Conservation (phyloP, 2,329 filamentous ascomycete genomes). For the Fusarium coicis region DNA sequence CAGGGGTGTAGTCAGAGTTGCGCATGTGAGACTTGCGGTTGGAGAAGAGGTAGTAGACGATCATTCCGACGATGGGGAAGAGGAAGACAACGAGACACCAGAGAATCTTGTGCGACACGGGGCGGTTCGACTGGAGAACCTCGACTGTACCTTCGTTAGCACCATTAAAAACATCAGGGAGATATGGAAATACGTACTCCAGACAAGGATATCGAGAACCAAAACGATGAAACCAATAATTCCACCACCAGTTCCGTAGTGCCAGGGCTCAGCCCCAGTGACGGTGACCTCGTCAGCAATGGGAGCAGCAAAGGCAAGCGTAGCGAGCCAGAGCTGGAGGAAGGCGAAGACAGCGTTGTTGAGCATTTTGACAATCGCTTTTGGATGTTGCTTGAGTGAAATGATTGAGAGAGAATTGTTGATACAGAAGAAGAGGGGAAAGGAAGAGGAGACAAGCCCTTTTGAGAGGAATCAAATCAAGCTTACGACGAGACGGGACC, state of each 20-base stretch:
- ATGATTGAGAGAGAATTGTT: not conserved
- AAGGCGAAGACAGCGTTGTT: slow-evolving; percentile 30
- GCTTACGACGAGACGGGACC: slow-evolving; percentile 11
- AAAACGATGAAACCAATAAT: slow-evolving; percentile 70
- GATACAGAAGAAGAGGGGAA: not conserved
- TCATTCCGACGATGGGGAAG: slow-evolving; percentile 70
- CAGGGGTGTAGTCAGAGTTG: slow-evolving; percentile 64
- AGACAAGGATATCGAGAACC: slow-evolving; percentile 71
- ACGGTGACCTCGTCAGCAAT: slow-evolving; percentile 45
- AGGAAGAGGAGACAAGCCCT: not conserved
- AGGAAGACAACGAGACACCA: slow-evolving; percentile 73
- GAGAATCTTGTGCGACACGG: slow-evolving; percentile 66
- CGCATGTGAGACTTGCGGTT: slow-evolving; percentile 67
- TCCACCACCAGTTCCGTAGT: slow-evolving; percentile 70
- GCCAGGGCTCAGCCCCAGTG: slow-evolving; percentile 58
- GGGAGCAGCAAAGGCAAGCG: slow-evolving; percentile 60
- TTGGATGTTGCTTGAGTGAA: rapidly evolving
- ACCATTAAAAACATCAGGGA: too few relatives aligned
- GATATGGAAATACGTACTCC: slow-evolving; percentile 58
- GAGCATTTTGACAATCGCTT: slow-evolving; percentile 11
- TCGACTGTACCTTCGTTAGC: slow-evolving; percentile 59
- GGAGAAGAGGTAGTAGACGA: slow-evolving; percentile 73
- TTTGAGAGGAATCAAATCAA: slow-evolving; percentile 18
- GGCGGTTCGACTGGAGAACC: slow-evolving; percentile 71
- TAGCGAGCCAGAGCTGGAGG: slow-evolving; percentile 56